phyloP scores from a whole-genome alignment of 352 stramenopile genomes.

The Globisporangium echinulatum region DNA sequence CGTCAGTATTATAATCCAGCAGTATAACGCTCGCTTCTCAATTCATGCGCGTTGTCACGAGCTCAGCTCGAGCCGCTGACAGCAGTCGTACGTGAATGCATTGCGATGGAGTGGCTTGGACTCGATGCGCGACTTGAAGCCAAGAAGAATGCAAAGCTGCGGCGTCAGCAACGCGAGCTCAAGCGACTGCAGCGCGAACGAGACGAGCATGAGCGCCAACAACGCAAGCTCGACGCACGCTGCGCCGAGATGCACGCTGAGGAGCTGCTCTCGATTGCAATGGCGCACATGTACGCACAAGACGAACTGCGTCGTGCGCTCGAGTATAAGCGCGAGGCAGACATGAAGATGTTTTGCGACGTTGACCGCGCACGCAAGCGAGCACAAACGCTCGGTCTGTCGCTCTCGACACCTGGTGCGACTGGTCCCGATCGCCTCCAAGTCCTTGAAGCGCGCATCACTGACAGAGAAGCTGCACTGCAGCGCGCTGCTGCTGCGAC shows the following conservation, averaged over 20 bases:
- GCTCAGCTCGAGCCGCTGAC: too few species aligned
- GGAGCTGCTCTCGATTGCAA: slow-evolving; percentile 37
- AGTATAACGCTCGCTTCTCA: too few species aligned
- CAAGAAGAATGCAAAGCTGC: slow-evolving; percentile 33
- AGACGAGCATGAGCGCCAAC: slow-evolving; percentile 26
- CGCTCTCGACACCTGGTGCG: slow-evolving; percentile 25
- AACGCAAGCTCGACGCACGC: slow-evolving; percentile 17
- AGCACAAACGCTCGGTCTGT: slow-evolving; percentile 25
- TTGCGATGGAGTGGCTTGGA: slow-evolving; percentile 39
- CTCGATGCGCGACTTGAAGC: slow-evolving; percentile 40
- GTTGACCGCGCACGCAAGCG: slow-evolving; percentile 20
- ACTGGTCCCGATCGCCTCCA: slow-evolving; percentile 21
- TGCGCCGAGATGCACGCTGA: slow-evolving; percentile 51
- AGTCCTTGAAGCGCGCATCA: slow-evolving; percentile 28
- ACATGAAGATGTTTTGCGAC: slow-evolving; percentile 26
- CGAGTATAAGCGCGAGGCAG: slow-evolving; percentile 28
- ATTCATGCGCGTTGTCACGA: too few species aligned
- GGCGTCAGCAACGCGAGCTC: slow-evolving; percentile 44
- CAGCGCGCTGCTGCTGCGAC: slow-evolving; percentile 21
- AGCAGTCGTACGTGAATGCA: too few species aligned
- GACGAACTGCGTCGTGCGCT: slow-evolving; percentile 17
- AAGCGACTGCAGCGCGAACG: slow-evolving; percentile 22
- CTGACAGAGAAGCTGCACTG: slow-evolving; percentile 22
- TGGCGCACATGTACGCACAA: slow-evolving; percentile 24
- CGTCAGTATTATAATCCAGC: too few species aligned